Evolutionary conservation across 306 rosid species (phyloP), one percentile per base, ranked within the genome.

Genomic region (Malus sylvestris): DNA sequence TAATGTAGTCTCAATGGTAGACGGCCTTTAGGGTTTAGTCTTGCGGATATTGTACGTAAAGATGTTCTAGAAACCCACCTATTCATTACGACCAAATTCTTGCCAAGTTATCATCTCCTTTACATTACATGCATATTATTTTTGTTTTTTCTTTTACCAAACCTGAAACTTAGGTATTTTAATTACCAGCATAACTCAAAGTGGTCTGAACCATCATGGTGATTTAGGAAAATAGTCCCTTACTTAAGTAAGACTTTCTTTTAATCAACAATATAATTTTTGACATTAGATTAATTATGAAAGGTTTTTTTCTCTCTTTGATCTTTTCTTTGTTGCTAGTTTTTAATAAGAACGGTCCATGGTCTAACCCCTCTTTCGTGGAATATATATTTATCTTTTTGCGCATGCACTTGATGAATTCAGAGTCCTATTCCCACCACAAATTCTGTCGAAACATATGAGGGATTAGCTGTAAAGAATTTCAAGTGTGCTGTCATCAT

Each of bases 61-160:
- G 63, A 11, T 70, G 55, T 88, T 91, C 91, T 82, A 81, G 89
- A 91, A 85, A 62, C 85, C 78, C 79, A 51, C 35, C 83, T 60
- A 76, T 74, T 76, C 78, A 22, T 23, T 25, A 46, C 52, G 12
- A 75, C 46, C 53, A 53, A 3, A 20, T 4, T 63, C 15, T 32
- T 52, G 27, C 64, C 46, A 52, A 30, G 42, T 63, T 63, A 15
- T 27, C 13, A 9, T 22, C 27, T 25, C 66, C 15, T 49, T 49
- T 49, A 49, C 18, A 12, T 49, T 49, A 15, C 6, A 12, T 49
- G 53, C 53, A 49, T 4, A 49, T 46, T 13, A 42, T 42, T 42
- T 42, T 42, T 40, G 11, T 46, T 4, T 46, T 46, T 13, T 46
- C 52, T 46, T 14, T 14, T 18, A 46, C 52, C 52, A 46, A 46